phyloP scores from a whole-genome alignment of 2,329 filamentous ascomycete genomes.

The Coniochaeta sp. region DNA sequence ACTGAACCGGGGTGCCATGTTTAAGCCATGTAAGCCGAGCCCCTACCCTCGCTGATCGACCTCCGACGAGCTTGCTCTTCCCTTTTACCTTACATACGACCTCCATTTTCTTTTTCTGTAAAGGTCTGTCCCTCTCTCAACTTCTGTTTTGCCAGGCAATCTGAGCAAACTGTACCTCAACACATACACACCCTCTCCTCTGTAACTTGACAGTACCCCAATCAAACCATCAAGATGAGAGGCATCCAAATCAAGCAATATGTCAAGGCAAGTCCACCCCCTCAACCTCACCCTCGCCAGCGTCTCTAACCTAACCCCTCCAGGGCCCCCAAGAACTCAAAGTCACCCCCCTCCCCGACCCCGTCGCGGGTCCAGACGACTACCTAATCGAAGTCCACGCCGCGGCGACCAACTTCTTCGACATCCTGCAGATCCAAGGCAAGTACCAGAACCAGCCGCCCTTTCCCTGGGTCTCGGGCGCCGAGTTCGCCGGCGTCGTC shows the following conservation, averaged over 20 bases:
- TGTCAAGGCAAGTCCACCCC: constrained; percentile 18
- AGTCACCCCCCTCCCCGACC: constrained; percentile 69
- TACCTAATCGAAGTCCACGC: constrained; percentile 86
- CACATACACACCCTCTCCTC: no score
- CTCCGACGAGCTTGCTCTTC: background rate
- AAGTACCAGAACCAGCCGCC: constrained; percentile 55
- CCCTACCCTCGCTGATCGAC: no score
- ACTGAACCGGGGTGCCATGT: background rate
- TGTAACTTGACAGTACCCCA: no score
- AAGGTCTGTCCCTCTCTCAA: no score
- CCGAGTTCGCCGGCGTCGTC: constrained; percentile 79
- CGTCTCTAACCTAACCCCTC: background rate
- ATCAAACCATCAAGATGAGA: constrained; percentile 18
- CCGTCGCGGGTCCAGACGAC: constrained; percentile 61
- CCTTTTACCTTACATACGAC: no score
- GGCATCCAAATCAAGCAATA: constrained; percentile 26
- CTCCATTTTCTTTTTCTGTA: no score
- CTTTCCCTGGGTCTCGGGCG: constrained; percentile 80
- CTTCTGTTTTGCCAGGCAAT: no score
- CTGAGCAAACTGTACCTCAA: no score
- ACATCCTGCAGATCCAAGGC: constrained; percentile 88
- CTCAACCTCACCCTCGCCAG: background rate
- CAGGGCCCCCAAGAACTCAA: constrained; percentile 74
- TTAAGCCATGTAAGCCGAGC: background rate
- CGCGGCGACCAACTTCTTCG: constrained; percentile 92